Percentiles rank a stretch among this genome's conserved stretches.
Conservation (phyloP, 1,284 basidiomycete species). For the Rugosomyces carneus region DNA sequence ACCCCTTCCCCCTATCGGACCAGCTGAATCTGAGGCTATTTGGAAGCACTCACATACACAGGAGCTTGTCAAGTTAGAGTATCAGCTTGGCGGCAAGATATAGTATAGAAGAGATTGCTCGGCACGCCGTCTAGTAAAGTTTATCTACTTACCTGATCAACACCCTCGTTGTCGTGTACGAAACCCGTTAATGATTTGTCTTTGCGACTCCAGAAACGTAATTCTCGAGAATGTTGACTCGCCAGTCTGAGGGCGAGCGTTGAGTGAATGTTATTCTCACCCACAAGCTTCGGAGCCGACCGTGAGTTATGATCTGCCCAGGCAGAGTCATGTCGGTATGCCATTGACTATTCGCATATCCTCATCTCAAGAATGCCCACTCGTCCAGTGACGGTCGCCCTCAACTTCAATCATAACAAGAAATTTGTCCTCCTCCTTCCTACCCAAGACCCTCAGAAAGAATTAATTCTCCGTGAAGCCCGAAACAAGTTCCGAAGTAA, state of each 20-base stretch:
- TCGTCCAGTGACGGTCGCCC: conserved; percentile 25
- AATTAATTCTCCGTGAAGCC: conserved; percentile 27
- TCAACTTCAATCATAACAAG: conserved; percentile 29
- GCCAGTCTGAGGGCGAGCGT: too few species aligned
- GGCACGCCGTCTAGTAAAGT: too few species aligned
- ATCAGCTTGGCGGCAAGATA: conserved; percentile 43
- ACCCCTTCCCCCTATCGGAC: conserved; percentile 63
- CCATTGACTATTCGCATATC: too few species aligned
- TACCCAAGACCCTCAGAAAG: conserved; percentile 8
- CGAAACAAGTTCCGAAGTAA: conserved; percentile 31
- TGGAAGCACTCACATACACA: conserved; percentile 68
- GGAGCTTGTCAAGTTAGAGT: conserved; percentile 62
- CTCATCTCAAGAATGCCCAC: conserved; percentile 6
- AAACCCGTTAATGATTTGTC: neutral
- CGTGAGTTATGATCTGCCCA: neutral
- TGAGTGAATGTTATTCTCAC: too few species aligned
- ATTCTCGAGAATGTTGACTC: too few species aligned
- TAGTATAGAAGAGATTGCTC: conserved; percentile 6
- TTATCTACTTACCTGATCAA: neutral
- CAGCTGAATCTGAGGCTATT: conserved; percentile 48
- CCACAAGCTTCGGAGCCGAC: neutral
- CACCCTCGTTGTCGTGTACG: neutral
- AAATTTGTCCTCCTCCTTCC: conserved; percentile 23
- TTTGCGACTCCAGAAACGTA: too few species aligned
- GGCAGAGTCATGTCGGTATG: too few species aligned